These are phyloP conservation scores for Tulasnella sp. DNA, from an alignment of 768 basidiomycete genomes.

Conservation along the genomic window DNA sequence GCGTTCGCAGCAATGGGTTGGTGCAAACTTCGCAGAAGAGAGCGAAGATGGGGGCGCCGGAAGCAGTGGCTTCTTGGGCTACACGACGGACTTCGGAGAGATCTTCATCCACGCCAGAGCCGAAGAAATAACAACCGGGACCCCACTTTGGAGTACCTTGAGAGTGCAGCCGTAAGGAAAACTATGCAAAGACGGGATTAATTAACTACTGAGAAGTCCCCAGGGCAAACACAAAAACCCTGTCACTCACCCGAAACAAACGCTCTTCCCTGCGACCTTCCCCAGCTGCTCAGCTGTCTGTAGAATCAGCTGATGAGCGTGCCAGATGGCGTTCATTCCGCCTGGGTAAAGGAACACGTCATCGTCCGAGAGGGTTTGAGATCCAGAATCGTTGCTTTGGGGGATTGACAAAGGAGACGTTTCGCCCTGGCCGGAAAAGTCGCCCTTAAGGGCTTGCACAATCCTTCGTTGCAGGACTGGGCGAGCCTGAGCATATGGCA, in stretches of 20 bases:
- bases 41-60: constrained; percentile 65
- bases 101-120: no score
- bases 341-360: constrained; percentile 78
- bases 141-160: no score
- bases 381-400: constrained; percentile 69
- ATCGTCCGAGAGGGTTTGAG: constrained; percentile 75
- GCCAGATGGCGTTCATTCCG: no score
- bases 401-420: constrained; percentile 43
- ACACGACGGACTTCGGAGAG: constrained; percentile 57
- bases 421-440: constrained; percentile 45
- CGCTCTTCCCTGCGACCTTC: constrained; percentile 58
- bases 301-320: no score
- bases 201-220: no score
- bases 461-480: constrained; percentile 81
- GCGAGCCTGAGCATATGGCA: constrained; percentile 84
- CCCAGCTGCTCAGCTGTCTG: neutral
- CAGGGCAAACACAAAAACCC: no score
- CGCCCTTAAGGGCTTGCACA: constrained; percentile 77
- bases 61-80: constrained; percentile 46
- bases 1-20: constrained; percentile 49
- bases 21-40: constrained; percentile 95
- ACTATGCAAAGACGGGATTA: no score
- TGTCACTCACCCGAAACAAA: no score
- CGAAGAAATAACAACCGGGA: no score
- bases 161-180: no score